These are phyloP conservation scores for Cajanus cajan DNA, from an alignment of 306 rosid species.

Conservation along the genomic window DNA sequence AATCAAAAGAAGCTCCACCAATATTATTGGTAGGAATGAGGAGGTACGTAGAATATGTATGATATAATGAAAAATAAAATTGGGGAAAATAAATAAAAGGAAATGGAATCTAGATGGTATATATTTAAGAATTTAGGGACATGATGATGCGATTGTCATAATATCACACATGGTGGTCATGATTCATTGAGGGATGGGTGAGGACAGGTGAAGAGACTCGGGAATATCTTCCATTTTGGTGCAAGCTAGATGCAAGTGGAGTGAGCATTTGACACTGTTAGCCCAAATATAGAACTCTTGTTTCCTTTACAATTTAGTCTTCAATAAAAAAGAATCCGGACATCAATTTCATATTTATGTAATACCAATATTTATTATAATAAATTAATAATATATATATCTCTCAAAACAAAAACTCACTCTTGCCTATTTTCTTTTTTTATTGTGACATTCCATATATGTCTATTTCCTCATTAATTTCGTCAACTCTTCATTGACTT, in stretches of 20 bases:
- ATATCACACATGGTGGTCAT: constrained; percentile 39
- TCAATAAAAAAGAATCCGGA: not conserved
- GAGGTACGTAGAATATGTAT: not conserved
- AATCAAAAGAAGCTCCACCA: not conserved
- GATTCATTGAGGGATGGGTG: constrained; percentile 41
- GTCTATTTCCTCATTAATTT: too few relatives aligned
- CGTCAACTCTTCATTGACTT: too few relatives aligned
- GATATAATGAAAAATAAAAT: not conserved
- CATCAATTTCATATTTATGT: not conserved
- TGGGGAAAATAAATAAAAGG: not conserved
- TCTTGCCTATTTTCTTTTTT: too few relatives aligned
- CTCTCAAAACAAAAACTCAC: too few relatives aligned
- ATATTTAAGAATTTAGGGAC: constrained; percentile 37
- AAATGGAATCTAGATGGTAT: not conserved
- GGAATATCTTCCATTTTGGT: constrained; percentile 49
- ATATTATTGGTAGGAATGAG: not conserved
- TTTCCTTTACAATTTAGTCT: constrained; percentile 23
- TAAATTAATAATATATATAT: too few relatives aligned
- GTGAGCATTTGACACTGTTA: constrained; percentile 57
- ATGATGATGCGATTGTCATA: constrained; percentile 46
- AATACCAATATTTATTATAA: too few relatives aligned
- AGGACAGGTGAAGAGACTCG: constrained; percentile 42
- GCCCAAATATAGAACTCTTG: constrained; percentile 48
- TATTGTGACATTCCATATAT: too few relatives aligned
- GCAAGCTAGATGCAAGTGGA: constrained; percentile 51